Conservation (phyloP, 2,329 filamentous ascomycete species). For the Thelonectria blattea region DNA sequence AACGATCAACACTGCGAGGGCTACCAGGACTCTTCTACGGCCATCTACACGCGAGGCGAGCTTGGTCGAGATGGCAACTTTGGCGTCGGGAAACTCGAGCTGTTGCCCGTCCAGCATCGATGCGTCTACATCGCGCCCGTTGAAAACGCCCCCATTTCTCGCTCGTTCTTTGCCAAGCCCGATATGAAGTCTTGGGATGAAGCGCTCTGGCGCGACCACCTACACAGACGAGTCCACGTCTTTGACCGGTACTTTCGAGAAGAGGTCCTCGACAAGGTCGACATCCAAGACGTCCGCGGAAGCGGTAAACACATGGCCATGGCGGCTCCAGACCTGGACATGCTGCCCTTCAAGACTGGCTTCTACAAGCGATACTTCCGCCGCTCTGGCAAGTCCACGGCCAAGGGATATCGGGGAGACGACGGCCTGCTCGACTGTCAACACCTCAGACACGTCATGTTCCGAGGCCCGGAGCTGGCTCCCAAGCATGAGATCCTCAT, state of each 20-base stretch:
- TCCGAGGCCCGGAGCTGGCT: neutral
- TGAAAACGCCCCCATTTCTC: neutral
- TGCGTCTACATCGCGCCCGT: constrained; percentile 15
- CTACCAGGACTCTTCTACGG: neutral
- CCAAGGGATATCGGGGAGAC: neutral
- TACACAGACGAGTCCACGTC: constrained; percentile 11
- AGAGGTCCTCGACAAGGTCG: neutral
- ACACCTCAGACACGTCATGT: constrained; percentile 17
- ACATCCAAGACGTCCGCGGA: neutral
- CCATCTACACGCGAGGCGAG: constrained; percentile 22
- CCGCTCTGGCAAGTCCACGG: too few relatives aligned
- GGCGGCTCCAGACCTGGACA: neutral
- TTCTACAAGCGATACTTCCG: neutral
- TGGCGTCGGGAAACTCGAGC: constrained; percentile 12
- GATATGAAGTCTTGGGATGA: constrained; percentile 6
- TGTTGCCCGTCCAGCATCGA: constrained; percentile 8
- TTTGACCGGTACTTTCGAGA: constrained; percentile 9
- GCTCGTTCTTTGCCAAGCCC: neutral
- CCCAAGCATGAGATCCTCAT: neutral
- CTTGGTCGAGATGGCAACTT: neutral
- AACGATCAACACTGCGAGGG: constrained; percentile 6
- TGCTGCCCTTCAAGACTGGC: neutral
- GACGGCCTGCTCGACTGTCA: constrained; percentile 14
- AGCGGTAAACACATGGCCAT: neutral
- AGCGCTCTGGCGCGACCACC: neutral